Evolutionary conservation across 1,284 basidiomycete species (phyloP).

Genomic region (Trichosporon coremiiforme): DNA sequence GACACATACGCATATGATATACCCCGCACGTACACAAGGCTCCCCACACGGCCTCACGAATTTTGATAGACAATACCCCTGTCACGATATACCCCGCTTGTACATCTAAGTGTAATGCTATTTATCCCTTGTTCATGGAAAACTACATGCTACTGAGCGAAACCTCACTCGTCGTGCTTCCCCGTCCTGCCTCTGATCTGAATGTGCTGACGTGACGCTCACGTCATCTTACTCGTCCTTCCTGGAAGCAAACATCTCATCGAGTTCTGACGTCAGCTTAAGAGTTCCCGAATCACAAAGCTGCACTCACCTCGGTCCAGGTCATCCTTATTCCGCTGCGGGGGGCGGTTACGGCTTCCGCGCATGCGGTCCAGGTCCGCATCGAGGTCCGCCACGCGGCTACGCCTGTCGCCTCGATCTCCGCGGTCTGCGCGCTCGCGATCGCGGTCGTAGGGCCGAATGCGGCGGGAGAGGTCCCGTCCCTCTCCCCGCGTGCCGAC

Average conservation of each 20-base stretch:
- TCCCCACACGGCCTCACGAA: not conserved
- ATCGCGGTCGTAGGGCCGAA: conserved; percentile 34
- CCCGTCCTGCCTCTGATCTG: no score
- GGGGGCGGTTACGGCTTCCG: conserved; percentile 26
- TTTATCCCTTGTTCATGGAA: conserved; percentile 8
- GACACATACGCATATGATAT: not conserved
- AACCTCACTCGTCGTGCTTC: not conserved
- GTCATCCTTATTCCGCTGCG: conserved; percentile 38
- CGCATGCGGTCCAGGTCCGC: conserved; percentile 46
- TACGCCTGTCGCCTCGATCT: conserved; percentile 20
- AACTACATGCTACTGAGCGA: not conserved
- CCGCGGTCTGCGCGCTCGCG: conserved; percentile 16
- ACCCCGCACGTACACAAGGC: not conserved
- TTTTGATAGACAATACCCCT: not conserved
- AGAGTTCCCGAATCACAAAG: no score
- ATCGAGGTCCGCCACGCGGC: conserved; percentile 49
- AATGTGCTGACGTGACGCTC: conserved; percentile 28
- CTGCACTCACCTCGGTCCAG: conserved; percentile 47
- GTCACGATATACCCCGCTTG: conserved; percentile 17
- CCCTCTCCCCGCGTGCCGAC: conserved; percentile 37
- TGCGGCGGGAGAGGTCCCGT: conserved; percentile 41
- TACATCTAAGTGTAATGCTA: conserved; percentile 18
- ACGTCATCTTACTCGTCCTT: conserved; percentile 2
- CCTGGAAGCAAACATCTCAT: conserved; percentile 32
- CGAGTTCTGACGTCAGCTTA: conserved; percentile 32